Conservation (phyloP, 2,329 filamentous ascomycete species). For the Sporothrix curviconia region DNA sequence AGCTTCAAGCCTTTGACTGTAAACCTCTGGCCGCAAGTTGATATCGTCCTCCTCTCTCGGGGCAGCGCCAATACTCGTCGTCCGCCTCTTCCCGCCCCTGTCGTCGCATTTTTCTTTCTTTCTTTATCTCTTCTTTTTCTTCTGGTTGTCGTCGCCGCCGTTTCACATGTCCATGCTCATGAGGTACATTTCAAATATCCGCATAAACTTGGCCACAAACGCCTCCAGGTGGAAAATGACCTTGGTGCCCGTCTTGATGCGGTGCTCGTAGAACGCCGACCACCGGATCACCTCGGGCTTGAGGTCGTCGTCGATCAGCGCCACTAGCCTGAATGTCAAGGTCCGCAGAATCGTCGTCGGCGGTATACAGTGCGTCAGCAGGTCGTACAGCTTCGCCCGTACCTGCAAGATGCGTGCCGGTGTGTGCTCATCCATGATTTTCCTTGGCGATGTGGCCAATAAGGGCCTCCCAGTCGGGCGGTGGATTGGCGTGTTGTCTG, state of each 20-base stretch:
- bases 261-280: conserved; percentile 96
- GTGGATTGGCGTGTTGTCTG: conserved; percentile 80
- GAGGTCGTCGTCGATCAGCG: conserved; percentile 77
- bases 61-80: no score
- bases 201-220: conserved; percentile 98
- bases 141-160: not conserved
- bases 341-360: conserved; percentile 91
- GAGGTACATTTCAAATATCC: conserved; percentile 81
- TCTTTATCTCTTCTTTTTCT: not conserved
- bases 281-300: conserved; percentile 92
- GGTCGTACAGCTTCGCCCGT: conserved; percentile 89
- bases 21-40: no score
- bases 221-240: conserved; percentile 97
- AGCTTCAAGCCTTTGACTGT: no score
- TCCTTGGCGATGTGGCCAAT: conserved; percentile 86
- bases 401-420: conserved; percentile 82
- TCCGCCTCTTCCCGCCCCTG: no score
- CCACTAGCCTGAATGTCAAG: conserved; percentile 85
- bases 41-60: no score
- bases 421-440: conserved; percentile 88
- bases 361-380: conserved; percentile 95
- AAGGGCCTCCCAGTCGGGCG: conserved; percentile 93
- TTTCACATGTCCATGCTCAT: conserved; percentile 74
- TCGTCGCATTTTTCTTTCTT: not conserved
- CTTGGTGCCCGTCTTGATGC: conserved; percentile 86